Base-by-base conservation (phyloP, 352 stramenopile genomes). In the Phytophthora lateralis region DNA sequence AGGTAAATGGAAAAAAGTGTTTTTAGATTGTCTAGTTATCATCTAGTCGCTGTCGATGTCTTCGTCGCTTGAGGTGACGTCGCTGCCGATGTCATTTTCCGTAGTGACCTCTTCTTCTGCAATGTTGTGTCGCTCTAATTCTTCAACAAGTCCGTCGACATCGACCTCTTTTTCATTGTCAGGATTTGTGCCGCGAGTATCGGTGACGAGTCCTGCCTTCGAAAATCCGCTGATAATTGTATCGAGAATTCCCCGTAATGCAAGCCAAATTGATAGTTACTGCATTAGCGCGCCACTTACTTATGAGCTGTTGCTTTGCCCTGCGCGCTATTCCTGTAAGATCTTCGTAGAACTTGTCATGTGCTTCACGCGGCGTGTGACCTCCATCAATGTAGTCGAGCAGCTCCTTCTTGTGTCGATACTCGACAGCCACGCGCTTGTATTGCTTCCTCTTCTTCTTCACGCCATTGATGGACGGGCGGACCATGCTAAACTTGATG, bases 1-100 rank as follows among this genome's bases (percentile, higher is more conserved):
- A 29, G 26, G 26, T 29, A 29, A 29, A 29, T 29, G 2, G n/a
- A n/a, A 29, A 99, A 99, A 14, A 35, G 30, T 35, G n/a, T 9
- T 35, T 35, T 35, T 35, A 35, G 3, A 35, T 9, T 14, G 30
- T 11, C 8, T 14, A 35, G 3, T 35, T 35, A 9, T 35, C 30
- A 11, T 35, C 30, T 35, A 35, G 7, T 41, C 34, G 26, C 26
- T 29, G 26, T 29, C 6, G 34, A 41, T 41, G 14, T 15, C 34
- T 41, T 41, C 34, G 34, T 41, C 34, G 34, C 34, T 41, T 41
- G 34, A 18, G 34, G 7, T 41, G 34, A 41, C 10, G 12, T 47
- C 41, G n/a, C 41, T 32, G 21, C 41, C 41, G 20, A 47, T 47
- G 20, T 47, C 41, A 32, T 47, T 18, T 29, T 47, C 41, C 15